Base-by-base conservation (phyloP, 345 rosid species). In the Dovyalis caffra region DNA sequence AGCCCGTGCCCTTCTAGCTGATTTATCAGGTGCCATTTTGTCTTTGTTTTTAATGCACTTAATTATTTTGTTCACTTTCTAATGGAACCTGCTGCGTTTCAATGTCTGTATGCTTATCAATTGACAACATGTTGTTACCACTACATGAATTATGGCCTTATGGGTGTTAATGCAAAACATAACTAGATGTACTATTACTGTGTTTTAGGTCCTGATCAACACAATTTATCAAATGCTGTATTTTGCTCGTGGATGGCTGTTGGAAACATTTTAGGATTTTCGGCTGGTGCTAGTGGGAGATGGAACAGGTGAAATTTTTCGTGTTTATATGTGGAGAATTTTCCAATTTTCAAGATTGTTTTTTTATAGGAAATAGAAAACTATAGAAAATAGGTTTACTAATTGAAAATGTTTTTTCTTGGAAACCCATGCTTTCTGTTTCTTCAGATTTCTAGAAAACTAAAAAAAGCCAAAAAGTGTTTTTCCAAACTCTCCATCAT, bases 201-300 rank as follows among this genome's bases (percentile, higher is more conserved):
- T 78, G 62, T 56, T 65, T 64, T 79, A 93, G 99, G 98, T 81
- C 91, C 96, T 77, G 98, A 95, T 74, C 98, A 93, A 87, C 92
- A 88, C 61, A 95, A 93, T 86, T 81, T 92, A 62, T 88, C 97
- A 71, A 95, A 95, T 83, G 98, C 99, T 81, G 82, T 95, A 63
- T 95, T 95, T 85, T 93, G 98, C 80, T 85, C 88, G 9, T 93
- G 99, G 99, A 95, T 95, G 99, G 98, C 97, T 77, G 91, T 91
- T 74, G 98, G 98, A 69, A 95, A 93, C 73, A 86, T 95, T 64
- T 86, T 95, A 68, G 99, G 99, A 74, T 95, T 93, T 90, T 95
- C 99, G 53, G 94, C 98, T 23, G 99, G 97, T 86, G 90, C 99
- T 43, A 95, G 91, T 76, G 98, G 98, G 74, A 85, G 76, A 29